These are phyloP conservation scores for Lobosporangium transversale DNA, from an alignment of 192 early-diverging fungal genomes.

Conservation along the genomic window DNA sequence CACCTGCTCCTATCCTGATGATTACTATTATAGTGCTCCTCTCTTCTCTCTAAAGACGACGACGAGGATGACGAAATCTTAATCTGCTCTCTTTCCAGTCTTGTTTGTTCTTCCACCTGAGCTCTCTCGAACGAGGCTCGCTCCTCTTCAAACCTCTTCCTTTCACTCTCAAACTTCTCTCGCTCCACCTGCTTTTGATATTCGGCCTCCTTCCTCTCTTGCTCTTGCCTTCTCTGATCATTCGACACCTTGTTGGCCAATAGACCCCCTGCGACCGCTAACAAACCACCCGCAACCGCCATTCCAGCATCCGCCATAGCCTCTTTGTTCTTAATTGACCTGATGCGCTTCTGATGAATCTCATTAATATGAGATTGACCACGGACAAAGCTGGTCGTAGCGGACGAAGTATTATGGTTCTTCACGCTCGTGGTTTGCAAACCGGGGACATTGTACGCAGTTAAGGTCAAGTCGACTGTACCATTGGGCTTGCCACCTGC, in stretches of 20 bases:
- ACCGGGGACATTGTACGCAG: slow-evolving; percentile 54
- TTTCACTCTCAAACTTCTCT: slow-evolving; percentile 23
- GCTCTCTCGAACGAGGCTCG: slow-evolving; percentile 16
- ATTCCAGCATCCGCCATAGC: slow-evolving; percentile 47
- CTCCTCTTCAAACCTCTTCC: slow-evolving; percentile 29
- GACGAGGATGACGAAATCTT: too few species aligned
- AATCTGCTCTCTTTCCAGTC: neutral
- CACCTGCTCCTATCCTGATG: too few species aligned
- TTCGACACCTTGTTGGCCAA: slow-evolving; percentile 55
- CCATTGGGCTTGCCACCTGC: slow-evolving; percentile 54
- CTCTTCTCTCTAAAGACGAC: too few species aligned
- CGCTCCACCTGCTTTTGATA: neutral
- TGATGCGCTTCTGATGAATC: slow-evolving; percentile 53
- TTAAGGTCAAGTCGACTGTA: slow-evolving; percentile 49
- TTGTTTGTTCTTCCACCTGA: slow-evolving; percentile 21
- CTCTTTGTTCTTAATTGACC: slow-evolving; percentile 55
- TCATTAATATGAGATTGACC: slow-evolving; percentile 50
- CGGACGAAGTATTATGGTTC: neutral
- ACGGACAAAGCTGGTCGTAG: slow-evolving; percentile 29
- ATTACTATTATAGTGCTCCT: too few species aligned
- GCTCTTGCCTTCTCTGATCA: slow-evolving; percentile 38
- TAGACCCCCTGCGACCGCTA: slow-evolving; percentile 57
- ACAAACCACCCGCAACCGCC: slow-evolving; percentile 52
- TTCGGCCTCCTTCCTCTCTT: slow-evolving; percentile 22
- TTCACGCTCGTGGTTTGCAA: slow-evolving; percentile 9